Conservation (phyloP, 2,329 filamentous ascomycete species). For the Aspergillus fischeri region DNA sequence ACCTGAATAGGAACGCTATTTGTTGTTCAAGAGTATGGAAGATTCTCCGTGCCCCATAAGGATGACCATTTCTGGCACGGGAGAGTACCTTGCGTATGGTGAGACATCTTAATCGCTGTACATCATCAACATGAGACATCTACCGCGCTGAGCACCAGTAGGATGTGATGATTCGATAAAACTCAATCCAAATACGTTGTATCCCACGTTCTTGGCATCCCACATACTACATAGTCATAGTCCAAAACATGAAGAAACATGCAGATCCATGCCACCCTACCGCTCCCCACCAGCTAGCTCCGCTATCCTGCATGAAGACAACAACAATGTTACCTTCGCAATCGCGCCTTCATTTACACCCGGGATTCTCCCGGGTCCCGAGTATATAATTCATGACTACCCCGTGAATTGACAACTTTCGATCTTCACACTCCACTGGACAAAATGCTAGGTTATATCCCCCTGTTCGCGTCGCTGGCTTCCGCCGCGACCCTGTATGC, state of each 20-base stretch:
- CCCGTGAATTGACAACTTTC: not conserved
- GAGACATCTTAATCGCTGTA: too few species aligned
- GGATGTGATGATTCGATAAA: not conserved
- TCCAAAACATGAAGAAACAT: not conserved
- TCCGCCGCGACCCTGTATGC: conserved; percentile 28
- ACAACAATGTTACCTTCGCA: not conserved
- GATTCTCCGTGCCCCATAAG: too few species aligned
- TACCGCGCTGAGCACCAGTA: not conserved
- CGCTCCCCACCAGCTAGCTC: not conserved
- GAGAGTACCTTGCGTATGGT: too few species aligned
- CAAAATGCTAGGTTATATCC: not conserved
- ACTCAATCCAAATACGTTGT: too few species aligned
- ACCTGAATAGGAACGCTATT: too few species aligned
- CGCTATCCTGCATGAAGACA: not conserved
- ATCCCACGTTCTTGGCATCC: too few species aligned
- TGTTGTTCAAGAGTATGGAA: too few species aligned
- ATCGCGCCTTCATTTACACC: not conserved
- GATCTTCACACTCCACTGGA: not conserved
- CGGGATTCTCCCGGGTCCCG: not conserved
- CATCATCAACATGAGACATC: not conserved
- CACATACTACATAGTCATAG: too few species aligned
- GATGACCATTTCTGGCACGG: too few species aligned
- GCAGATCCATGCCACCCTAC: not conserved
- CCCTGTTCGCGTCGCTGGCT: conserved; percentile 4
- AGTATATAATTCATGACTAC: not conserved